Conservation (phyloP, 169 alveolate genomes). For the Cytauxzoon felis region DNA sequence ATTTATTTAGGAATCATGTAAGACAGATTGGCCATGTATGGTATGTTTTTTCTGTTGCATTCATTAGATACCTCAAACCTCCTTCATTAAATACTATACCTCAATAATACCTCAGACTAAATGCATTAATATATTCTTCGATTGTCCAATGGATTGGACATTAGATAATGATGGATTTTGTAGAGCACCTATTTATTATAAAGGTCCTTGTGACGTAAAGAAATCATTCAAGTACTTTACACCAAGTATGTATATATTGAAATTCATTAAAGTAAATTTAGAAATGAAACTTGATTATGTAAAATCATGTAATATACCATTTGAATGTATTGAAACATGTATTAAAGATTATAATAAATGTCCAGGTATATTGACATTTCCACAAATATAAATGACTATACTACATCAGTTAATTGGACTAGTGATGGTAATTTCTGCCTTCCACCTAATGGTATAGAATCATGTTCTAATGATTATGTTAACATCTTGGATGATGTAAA, state of each 20-base stretch:
- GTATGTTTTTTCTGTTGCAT: background rate
- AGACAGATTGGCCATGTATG: constrained; percentile 60
- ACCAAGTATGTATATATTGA: constrained; percentile 16
- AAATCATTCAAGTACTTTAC: constrained; percentile 46
- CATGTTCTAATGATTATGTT: constrained; percentile 7
- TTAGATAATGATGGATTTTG: constrained; percentile 42
- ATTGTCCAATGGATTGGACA: constrained; percentile 59
- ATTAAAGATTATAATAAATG: constrained; percentile 30
- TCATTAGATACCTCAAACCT: background rate
- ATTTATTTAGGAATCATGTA: constrained; percentile 25
- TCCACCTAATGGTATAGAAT: constrained; percentile 9
- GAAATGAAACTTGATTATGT: constrained; percentile 46
- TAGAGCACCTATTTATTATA: constrained; percentile 49
- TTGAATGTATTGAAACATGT: constrained; percentile 47
- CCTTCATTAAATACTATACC: too few relatives aligned
- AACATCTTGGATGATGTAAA: constrained; percentile 6
- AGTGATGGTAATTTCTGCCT: constrained; percentile 23
- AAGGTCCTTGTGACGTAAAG: constrained; percentile 48
- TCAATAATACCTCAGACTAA: constrained; percentile 12
- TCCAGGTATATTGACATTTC: constrained; percentile 9
- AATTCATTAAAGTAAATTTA: background rate
- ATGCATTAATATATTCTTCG: constrained; percentile 37
- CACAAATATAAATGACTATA: background rate
- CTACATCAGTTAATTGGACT: constrained; percentile 37
- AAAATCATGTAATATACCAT: constrained; percentile 45